Base-by-base conservation (phyloP, 768 basidiomycete species). In the Boletus sp. region DNA sequence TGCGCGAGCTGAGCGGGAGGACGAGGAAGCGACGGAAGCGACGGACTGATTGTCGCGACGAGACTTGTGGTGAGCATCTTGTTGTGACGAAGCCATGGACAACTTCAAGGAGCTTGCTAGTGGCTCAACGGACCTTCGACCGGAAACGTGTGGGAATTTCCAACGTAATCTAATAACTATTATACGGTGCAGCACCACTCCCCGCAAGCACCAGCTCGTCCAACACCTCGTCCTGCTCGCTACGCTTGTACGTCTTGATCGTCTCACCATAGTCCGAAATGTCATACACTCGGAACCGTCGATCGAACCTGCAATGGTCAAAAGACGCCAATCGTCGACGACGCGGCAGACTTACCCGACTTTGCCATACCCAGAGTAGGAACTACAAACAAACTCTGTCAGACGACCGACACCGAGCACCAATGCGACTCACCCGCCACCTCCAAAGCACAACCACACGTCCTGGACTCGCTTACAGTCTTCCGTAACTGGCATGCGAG, bases 371-470 rank as follows among this genome's bases (percentile, higher is more conserved):
- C 86, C 92, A 35, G 89, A 87, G 68, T 90, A 94, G 7, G 90
- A 92, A 7, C 87, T 89, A 56, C 7, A 47, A 20, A 45, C 5
- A 18, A 54, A 4, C 12, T 37, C 39, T 2, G 49, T 56, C 48
- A 55, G 4, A 14, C 11, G 29, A 32, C n/a, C 45, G 18, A 2
- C 5, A 3, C 14, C 4, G 9, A 5, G 35, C 36, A 32, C n/a
- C 32, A 41, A 40, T 54, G 4, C 20, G 10, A 76, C 84, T 71
- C 65, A 88, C 81, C 89, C 87, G 70, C 90, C 91, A 40, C 92
- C 92, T 8, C 89, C 89, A 67, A 95, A 95, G 72, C 94, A 97
- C 59, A 87, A 75, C 95, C 96, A 98, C 14, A 98, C 81, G 10
- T 92, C 92, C 55, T 86, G 81, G 17, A 93, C 80, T 15, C 94